Percentiles rank a stretch among this genome's conserved stretches.
Evolutionary conservation across 1,284 basidiomycete species (phyloP).

Genomic region (Ustilago xerochloae): DNA sequence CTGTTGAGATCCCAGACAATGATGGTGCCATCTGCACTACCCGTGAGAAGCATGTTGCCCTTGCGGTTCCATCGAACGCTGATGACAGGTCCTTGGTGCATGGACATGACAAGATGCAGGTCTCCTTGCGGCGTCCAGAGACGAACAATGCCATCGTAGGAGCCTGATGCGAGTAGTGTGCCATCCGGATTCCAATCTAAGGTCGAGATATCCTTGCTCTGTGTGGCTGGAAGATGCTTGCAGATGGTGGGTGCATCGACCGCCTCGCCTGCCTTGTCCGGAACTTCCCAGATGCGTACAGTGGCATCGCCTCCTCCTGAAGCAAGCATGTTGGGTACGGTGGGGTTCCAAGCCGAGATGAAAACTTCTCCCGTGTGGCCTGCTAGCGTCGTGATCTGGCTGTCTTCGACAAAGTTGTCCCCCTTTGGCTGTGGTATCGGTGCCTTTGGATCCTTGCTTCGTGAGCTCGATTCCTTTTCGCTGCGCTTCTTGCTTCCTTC

Average conservation of each 20-base stretch:
- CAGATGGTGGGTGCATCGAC: slow-evolving; percentile 60
- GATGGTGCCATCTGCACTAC: slow-evolving; percentile 64
- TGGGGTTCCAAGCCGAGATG: slow-evolving; percentile 67
- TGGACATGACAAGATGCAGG: slow-evolving; percentile 67
- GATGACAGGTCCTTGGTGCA: slow-evolving; percentile 68
- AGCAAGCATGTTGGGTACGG: slow-evolving; percentile 65
- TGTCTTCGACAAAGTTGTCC: slow-evolving; percentile 38
- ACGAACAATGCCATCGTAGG: slow-evolving; percentile 67
- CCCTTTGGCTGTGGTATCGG: slow-evolving; percentile 44
- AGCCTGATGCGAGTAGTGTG: slow-evolving; percentile 66
- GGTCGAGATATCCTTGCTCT: slow-evolving; percentile 66
- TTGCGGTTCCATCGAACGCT: slow-evolving; percentile 67
- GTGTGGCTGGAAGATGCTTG: slow-evolving; percentile 66
- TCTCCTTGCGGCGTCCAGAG: slow-evolving; percentile 68
- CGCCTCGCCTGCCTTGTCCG: slow-evolving; percentile 31
- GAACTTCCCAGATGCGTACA: slow-evolving; percentile 67
- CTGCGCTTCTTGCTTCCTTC: slow-evolving; percentile 42
- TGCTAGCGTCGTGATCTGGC: slow-evolving; percentile 48
- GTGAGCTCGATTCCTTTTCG: slow-evolving; percentile 25
- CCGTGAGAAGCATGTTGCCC: slow-evolving; percentile 65
- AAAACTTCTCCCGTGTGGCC: slow-evolving; percentile 67
- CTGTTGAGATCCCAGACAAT: slow-evolving; percentile 68
- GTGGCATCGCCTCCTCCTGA: slow-evolving; percentile 67
- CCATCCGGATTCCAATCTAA: slow-evolving; percentile 68
- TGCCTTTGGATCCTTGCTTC: slow-evolving; percentile 40